Percentiles rank a stretch among this genome's conserved stretches.
phyloP scores from a whole-genome alignment of 2,329 filamentous ascomycete genomes.

The Sporothrix pseudoabietina region DNA sequence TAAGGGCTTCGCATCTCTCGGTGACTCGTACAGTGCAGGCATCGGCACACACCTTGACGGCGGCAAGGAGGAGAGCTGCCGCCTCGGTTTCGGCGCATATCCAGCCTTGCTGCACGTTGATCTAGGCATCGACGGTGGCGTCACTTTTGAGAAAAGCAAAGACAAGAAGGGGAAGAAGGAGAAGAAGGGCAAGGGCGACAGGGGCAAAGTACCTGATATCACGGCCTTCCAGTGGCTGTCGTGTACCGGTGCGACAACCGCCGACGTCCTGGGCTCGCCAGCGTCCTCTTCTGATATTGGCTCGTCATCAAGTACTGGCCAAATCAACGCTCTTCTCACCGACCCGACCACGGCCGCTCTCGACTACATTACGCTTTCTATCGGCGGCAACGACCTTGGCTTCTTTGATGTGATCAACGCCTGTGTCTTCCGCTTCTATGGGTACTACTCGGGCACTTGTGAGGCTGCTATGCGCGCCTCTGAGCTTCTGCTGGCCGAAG shows the following conservation, averaged over 20 bases:
- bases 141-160: background rate
- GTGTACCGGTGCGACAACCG: conserved; percentile 50
- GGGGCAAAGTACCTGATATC: conserved; percentile 33
- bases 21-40: conserved; percentile 52
- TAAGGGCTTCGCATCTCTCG: conserved; percentile 45
- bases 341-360: conserved; percentile 35
- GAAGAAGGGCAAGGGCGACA: background rate
- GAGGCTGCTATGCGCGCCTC: conserved; percentile 45
- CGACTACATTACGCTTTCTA: conserved; percentile 51
- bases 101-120: conserved; percentile 47
- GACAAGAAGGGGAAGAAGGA: conserved; percentile 3
- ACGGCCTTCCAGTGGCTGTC: conserved; percentile 49
- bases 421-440: conserved; percentile 54
- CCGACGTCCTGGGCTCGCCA: conserved; percentile 42
- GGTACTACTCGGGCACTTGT: conserved; percentile 52
- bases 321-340: conserved; percentile 48
- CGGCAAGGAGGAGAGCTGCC: conserved; percentile 46
- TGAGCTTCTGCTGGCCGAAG: conserved; percentile 43
- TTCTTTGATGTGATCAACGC: conserved; percentile 55
- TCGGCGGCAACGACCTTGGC: conserved; percentile 54
- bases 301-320: conserved; percentile 38
- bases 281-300: background rate
- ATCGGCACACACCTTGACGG: conserved; percentile 50
- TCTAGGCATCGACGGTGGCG: conserved; percentile 35
- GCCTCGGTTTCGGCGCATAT: conserved; percentile 48